Evolutionary conservation across 805 yeast species (phyloP), one percentile per base, ranked within the genome.

Genomic region (Candida chilensis): DNA sequence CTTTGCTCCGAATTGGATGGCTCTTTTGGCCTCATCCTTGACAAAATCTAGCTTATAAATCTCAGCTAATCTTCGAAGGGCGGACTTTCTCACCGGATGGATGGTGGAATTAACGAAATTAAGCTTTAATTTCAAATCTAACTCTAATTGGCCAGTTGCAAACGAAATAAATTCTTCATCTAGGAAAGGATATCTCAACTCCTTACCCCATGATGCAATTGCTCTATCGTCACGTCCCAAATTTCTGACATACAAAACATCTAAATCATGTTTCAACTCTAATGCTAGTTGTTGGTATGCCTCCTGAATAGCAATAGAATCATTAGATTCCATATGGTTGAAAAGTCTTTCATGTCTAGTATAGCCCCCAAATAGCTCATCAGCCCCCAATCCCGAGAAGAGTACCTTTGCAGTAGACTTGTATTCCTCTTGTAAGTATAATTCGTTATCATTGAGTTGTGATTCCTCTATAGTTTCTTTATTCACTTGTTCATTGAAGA

Each of bases 301-400:
- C 1, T 32, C 30, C 2, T 3, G 11, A 5, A 54, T 32, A 16
- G 40, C 40, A 3, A 34, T 3, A 14, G 27, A 20, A 5, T 30
- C 30, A 9, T 40, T 38, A 12, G 20, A 30, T 5, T 42, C 25
- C 11, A 41, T 25, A 11, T 36, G 46, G 5, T 58, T 55, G 45
- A 71, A 69, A 2, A 70, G 45, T 20, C 71, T 52, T 37, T 73
- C 78, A 42, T 92, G 94, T 27, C 96, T 67, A 15, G 94, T 83
- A 50, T 92, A 92, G 0, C 99, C 99, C 0, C 95, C 99, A 60
- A 83, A 88, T 13, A 92, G 56, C 52, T 92, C 99, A 56, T 92
- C 99, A 0, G 98, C 98, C 1, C 99, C 99, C 9, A 92, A 62
- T 0, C 99, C 99, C 32, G 95, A 84, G 20, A 92, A 60, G 6